These are phyloP conservation scores for Colletotrichum neosansevieriae DNA, from an alignment of 2,329 filamentous ascomycete species.

Conservation along the genomic window DNA sequence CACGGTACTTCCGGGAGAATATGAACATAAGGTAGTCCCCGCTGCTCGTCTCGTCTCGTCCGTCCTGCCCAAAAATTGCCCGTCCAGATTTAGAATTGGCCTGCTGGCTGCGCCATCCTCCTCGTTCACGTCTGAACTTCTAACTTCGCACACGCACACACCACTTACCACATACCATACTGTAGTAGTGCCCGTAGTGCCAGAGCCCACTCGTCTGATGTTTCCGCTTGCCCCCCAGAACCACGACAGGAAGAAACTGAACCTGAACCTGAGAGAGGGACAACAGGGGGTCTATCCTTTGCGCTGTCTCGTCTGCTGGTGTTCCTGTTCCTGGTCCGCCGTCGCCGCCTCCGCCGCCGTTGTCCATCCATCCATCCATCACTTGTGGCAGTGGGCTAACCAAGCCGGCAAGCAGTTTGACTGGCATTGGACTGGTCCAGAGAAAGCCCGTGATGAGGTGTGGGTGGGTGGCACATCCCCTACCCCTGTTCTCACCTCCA, in stretches of 20 bases:
- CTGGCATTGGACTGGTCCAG: background rate
- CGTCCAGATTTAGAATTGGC: slow-evolving; percentile 53
- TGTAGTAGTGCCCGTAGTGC: slow-evolving; percentile 2
- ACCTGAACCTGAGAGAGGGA: slow-evolving; percentile 27
- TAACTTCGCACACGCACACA: slow-evolving; percentile 25
- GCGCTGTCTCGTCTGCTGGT: slow-evolving; percentile 47
- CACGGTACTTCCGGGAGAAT: slow-evolving; percentile 36
- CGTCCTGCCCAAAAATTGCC: slow-evolving; percentile 40
- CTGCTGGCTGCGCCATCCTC: slow-evolving; percentile 52
- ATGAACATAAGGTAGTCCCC: background rate
- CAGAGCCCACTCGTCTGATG: slow-evolving; percentile 50
- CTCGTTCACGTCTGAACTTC: slow-evolving; percentile 6
- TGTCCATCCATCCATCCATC: slow-evolving; percentile 39
- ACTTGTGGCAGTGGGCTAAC: background rate
- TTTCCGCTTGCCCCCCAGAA: slow-evolving; percentile 53
- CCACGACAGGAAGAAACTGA: slow-evolving; percentile 48
- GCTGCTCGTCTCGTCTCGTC: slow-evolving; percentile 22
- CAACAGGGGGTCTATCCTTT: slow-evolving; percentile 39
- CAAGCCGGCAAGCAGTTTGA: slow-evolving; percentile 23
- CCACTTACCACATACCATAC: slow-evolving; percentile 9
- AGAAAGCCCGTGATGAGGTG: background rate
- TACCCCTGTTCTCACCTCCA: slow-evolving; percentile 27
- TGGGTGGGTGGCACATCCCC: slow-evolving; percentile 25
- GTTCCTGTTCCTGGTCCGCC: slow-evolving; percentile 47
- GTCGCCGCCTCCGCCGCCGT: slow-evolving; percentile 19